These are phyloP conservation scores for Friedmanniomyces simplex DNA, from an alignment of 495 filamentous ascomycete species.

Conservation along the genomic window DNA sequence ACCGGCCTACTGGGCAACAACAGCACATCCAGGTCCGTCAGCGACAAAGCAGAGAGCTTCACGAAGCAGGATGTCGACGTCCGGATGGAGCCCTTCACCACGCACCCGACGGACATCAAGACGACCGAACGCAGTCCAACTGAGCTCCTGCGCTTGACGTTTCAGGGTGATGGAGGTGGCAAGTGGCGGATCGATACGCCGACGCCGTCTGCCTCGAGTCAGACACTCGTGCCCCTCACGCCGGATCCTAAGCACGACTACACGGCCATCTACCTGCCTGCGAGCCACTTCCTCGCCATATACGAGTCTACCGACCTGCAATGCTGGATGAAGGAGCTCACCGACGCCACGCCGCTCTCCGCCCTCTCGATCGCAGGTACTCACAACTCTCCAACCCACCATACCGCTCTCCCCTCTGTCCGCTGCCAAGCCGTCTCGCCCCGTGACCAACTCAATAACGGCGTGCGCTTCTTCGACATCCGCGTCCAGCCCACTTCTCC, in stretches of 20 bases:
- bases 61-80: slow-evolving; percentile 44
- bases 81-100: slow-evolving; percentile 47
- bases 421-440: slow-evolving; percentile 80
- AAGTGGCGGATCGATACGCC: slow-evolving; percentile 52
- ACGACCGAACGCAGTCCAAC: slow-evolving; percentile 37
- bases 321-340: slow-evolving; percentile 71
- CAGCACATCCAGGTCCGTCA: slow-evolving; percentile 26
- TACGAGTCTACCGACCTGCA: slow-evolving; percentile 61
- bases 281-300: slow-evolving; percentile 58
- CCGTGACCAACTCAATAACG: slow-evolving; percentile 70
- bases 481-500: slow-evolving; percentile 58
- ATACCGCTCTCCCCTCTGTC: slow-evolving; percentile 78
- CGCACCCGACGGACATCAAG: slow-evolving; percentile 44
- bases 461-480: slow-evolving; percentile 90
- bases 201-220: slow-evolving; percentile 44
- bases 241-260: slow-evolving; percentile 51
- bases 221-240: slow-evolving; percentile 43
- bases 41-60: slow-evolving; percentile 45
- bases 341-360: slow-evolving; percentile 58
- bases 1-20: slow-evolving; percentile 22
- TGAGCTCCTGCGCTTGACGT: slow-evolving; percentile 51
- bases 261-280: slow-evolving; percentile 61
- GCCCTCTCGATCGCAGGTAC: slow-evolving; percentile 87
- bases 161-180: slow-evolving; percentile 47
- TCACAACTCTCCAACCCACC: slow-evolving; percentile 81